These are phyloP conservation scores for Nicotiana tabacum DNA, from an alignment of 257 asterid genomes.

Conservation along the genomic window DNA sequence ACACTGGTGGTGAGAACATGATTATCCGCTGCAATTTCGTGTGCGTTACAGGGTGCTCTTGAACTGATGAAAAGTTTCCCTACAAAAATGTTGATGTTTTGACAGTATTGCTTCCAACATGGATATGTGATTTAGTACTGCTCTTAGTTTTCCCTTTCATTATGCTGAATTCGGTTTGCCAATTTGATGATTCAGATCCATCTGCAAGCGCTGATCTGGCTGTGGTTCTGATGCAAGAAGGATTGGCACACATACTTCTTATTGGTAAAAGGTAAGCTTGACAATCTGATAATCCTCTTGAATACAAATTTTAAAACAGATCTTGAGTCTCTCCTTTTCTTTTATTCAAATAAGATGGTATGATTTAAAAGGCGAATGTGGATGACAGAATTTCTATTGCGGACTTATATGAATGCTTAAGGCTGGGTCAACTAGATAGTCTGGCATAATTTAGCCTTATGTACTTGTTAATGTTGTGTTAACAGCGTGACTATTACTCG, in stretches of 20 bases:
- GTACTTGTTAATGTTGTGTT: conserved; percentile 16
- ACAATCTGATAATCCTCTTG: background rate
- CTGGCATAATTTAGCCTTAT: background rate
- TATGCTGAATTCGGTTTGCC: conserved; percentile 21
- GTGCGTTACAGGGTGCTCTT: background rate
- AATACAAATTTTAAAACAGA: background rate
- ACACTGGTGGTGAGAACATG: background rate
- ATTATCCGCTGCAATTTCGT: background rate
- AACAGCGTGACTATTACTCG: conserved; percentile 82
- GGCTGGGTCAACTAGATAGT: background rate
- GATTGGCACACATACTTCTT: conserved; percentile 75
- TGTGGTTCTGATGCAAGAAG: conserved; percentile 96
- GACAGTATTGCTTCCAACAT: background rate
- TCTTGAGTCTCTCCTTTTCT: background rate
- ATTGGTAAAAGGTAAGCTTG: conserved; percentile 76
- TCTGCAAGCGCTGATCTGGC: conserved; percentile 92
- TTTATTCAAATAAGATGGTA: background rate
- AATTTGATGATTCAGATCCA: conserved; percentile 53
- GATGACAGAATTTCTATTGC: background rate
- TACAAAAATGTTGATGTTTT: background rate
- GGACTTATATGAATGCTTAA: background rate
- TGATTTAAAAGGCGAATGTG: background rate
- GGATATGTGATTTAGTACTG: background rate
- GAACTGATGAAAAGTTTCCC: background rate
- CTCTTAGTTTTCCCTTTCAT: background rate